These are phyloP conservation scores for Globisporangium cederbergense DNA, from an alignment of 352 stramenopile genomes.

Conservation along the genomic window DNA sequence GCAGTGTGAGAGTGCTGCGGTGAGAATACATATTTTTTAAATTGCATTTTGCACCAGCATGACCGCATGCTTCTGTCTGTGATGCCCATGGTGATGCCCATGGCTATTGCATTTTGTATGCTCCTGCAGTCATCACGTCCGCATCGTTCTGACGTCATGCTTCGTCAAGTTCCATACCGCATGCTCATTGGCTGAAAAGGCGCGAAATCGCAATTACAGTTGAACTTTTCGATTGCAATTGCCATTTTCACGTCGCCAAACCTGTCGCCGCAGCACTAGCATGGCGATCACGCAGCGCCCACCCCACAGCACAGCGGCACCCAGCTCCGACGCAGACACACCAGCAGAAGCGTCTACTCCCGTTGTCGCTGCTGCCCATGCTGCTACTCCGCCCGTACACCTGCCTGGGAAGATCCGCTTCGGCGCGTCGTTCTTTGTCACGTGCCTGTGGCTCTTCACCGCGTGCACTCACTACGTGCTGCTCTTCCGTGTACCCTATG, in stretches of 20 bases:
- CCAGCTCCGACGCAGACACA: neutral
- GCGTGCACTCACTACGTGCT: slow-evolving; percentile 25
- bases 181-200: neutral
- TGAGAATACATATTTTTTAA: neutral
- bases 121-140: neutral
- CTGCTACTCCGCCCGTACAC: neutral
- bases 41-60: too few relatives aligned
- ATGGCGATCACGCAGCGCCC: slow-evolving; percentile 11
- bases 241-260: neutral
- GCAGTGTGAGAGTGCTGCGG: neutral
- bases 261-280: neutral
- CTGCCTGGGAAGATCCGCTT: slow-evolving; percentile 6
- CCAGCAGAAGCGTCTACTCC: neutral
- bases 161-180: slow-evolving; percentile 2
- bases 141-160: slow-evolving; percentile 5
- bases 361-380: neutral
- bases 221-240: neutral
- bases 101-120: too few relatives aligned
- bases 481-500: slow-evolving; percentile 23
- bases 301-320: neutral
- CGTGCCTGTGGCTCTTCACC: slow-evolving; percentile 22
- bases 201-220: neutral
- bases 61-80: too few relatives aligned
- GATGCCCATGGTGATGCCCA: too few relatives aligned
- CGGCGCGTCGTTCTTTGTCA: slow-evolving; percentile 6